These are phyloP conservation scores for Elsinoe ampelina DNA, from an alignment of 2,329 filamentous ascomycete species.

Conservation along the genomic window DNA sequence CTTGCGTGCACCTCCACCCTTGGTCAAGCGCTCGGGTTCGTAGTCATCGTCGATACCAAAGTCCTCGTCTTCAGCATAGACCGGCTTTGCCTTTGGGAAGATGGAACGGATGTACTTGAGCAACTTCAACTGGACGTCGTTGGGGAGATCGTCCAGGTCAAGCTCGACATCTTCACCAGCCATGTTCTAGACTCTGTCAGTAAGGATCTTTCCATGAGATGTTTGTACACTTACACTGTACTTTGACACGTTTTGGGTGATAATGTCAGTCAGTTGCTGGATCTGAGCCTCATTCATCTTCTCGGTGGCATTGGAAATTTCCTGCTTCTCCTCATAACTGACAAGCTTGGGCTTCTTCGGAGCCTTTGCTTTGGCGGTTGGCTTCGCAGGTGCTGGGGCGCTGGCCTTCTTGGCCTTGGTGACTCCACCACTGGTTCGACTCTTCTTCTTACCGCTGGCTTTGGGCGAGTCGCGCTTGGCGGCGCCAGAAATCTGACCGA, in stretches of 20 bases:
- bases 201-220: not conserved
- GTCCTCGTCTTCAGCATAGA: conserved; percentile 28
- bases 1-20: conserved; percentile 46
- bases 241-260: conserved; percentile 71
- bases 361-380: conserved; percentile 44
- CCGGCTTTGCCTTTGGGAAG: conserved; percentile 19
- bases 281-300: conserved; percentile 71
- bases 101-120: conserved; percentile 45
- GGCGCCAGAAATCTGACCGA: conserved; percentile 17
- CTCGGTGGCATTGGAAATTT: conserved; percentile 53
- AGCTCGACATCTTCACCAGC: conserved; percentile 55
- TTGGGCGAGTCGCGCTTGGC: conserved; percentile 42
- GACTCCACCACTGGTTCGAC: conserved; percentile 21
- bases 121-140: conserved; percentile 46
- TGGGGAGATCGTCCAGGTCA: conserved; percentile 51
- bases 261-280: conserved; percentile 74
- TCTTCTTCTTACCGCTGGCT: conserved; percentile 38
- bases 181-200: conserved; percentile 30
- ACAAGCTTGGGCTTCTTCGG: conserved; percentile 57
- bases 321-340: conserved; percentile 74
- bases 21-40: conserved; percentile 34
- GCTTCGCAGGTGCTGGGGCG: conserved; percentile 26
- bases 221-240: conserved; percentile 45
- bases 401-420: conserved; percentile 28
- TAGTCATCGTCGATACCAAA: conserved; percentile 40